Conservation (phyloP, 2,329 filamentous ascomycete genomes). For the Coniella vitis region DNA sequence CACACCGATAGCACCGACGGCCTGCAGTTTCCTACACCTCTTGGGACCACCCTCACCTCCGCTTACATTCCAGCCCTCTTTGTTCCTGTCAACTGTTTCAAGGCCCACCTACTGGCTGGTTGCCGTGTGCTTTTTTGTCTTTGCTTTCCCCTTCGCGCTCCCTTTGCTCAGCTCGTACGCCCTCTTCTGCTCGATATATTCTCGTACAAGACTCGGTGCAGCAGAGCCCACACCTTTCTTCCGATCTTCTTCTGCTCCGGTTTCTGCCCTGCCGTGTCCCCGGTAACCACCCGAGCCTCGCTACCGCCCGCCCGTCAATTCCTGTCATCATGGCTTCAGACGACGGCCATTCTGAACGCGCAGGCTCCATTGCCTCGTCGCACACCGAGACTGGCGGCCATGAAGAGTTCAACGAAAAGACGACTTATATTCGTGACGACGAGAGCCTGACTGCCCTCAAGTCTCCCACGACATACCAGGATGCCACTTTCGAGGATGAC, state of each 20-base stretch:
- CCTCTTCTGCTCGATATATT: too few relatives aligned
- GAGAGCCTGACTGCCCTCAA: slow-evolving; percentile 25
- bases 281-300: background rate
- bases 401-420: slow-evolving; percentile 28
- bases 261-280: background rate
- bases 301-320: background rate
- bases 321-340: slow-evolving; percentile 21
- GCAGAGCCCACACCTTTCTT: too few relatives aligned
- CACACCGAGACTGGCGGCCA: slow-evolving; percentile 27
- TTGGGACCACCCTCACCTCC: too few relatives aligned
- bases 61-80: too few relatives aligned
- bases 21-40: background rate
- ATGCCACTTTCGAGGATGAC: slow-evolving; percentile 32
- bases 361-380: slow-evolving; percentile 28
- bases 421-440: slow-evolving; percentile 27
- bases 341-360: slow-evolving; percentile 19
- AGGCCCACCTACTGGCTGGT: too few relatives aligned
- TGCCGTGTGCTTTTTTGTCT: too few relatives aligned
- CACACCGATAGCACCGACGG: too few relatives aligned
- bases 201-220: too few relatives aligned
- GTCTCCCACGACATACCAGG: slow-evolving; percentile 19
- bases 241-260: too few relatives aligned
- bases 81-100: too few relatives aligned
- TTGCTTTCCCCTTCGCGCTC: too few relatives aligned
- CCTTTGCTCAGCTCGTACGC: too few relatives aligned